Conservation (phyloP, 2,329 filamentous ascomycete species). For the Aciculosporium take region DNA sequence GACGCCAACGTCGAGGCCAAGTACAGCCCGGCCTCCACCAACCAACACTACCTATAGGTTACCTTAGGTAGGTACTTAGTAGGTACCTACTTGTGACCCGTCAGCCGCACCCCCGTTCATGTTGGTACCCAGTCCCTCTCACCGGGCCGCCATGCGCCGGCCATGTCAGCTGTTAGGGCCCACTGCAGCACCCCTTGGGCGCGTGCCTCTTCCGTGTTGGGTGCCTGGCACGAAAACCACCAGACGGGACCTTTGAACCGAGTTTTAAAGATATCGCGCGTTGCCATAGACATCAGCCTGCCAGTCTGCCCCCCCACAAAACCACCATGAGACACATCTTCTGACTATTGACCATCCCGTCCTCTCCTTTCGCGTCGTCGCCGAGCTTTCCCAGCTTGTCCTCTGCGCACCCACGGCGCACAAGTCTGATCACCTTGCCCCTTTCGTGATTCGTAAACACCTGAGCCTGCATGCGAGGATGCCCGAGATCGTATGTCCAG, state of each 20-base stretch:
- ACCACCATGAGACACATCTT: neutral
- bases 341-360: neutral
- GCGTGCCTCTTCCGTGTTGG: neutral
- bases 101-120: neutral
- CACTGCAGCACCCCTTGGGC: neutral
- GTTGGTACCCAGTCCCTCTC: neutral
- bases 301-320: neutral
- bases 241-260: too few relatives aligned
- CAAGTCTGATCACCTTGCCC: neutral
- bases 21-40: too few relatives aligned
- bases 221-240: neutral
- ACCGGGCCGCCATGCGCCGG: neutral
- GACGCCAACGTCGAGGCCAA: too few relatives aligned
- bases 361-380: neutral
- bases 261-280: neutral
- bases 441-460: too few relatives aligned
- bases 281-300: slow-evolving; percentile 2
- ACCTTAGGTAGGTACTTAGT: too few relatives aligned
- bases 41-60: too few relatives aligned
- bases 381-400: neutral
- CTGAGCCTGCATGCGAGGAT: slow-evolving; percentile 3
- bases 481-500: slow-evolving; percentile 7
- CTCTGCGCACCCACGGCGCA: neutral
- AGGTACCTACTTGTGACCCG: too few relatives aligned
- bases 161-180: slow-evolving; percentile 2